Evolutionary conservation across 768 basidiomycete species (phyloP).

Genomic region (Leccinum ochraceum): DNA sequence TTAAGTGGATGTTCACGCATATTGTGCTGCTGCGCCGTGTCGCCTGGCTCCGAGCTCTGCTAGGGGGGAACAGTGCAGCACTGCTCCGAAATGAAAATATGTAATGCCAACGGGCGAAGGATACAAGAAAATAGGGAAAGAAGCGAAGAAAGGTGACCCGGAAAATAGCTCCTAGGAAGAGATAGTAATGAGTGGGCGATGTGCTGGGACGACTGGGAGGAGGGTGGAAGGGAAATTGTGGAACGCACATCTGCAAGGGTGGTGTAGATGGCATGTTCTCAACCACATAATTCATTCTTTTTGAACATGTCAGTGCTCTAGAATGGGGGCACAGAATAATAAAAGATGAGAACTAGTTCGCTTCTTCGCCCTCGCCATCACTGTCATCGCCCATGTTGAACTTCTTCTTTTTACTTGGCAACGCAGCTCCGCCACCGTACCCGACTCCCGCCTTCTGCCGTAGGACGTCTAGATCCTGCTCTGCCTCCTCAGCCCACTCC

Average conservation of each 20-base stretch:
- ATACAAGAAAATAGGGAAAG: constrained; percentile 30
- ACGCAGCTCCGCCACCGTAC: constrained; percentile 62
- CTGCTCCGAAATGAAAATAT: too few relatives aligned
- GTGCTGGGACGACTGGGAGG: constrained; percentile 49
- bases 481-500: constrained; percentile 88
- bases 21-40: too few relatives aligned
- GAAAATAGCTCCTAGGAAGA: constrained; percentile 26
- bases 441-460: constrained; percentile 81
- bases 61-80: too few relatives aligned
- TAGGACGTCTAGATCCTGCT: constrained; percentile 73
- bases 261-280: not conserved
- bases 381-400: constrained; percentile 51
- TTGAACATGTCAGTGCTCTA: not conserved
- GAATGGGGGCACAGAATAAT: not conserved
- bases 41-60: too few relatives aligned
- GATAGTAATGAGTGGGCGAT: constrained; percentile 35
- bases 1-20: too few relatives aligned
- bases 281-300: not conserved
- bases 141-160: constrained; percentile 24
- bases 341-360: constrained; percentile 12
- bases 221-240: constrained; percentile 33
- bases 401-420: constrained; percentile 80
- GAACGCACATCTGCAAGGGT: constrained; percentile 22
- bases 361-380: constrained; percentile 35
- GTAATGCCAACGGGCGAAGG: too few relatives aligned